A percentile compares a stretch with the other conserved stretches of the same genome.
Conservation (phyloP, 345 rosid genomes). For the Toxicodendron radicans region DNA sequence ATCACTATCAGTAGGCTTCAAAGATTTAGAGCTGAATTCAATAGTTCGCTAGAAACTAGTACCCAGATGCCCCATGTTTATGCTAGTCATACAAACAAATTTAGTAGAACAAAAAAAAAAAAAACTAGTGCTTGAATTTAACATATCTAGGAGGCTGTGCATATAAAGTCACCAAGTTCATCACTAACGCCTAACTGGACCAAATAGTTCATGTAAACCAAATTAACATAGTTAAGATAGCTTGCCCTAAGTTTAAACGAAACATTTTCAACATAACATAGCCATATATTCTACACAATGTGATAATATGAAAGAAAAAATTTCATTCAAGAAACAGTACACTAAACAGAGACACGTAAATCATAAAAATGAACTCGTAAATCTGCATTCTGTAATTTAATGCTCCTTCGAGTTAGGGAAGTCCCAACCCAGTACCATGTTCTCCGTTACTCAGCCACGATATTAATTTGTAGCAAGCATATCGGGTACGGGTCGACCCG, state of each 20-base stretch:
- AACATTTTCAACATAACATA: not conserved
- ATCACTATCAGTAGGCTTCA: not conserved
- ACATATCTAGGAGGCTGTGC: not conserved
- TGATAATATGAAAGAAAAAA: not conserved
- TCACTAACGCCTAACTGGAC: not conserved
- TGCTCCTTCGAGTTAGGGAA: not conserved
- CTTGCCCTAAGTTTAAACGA: not conserved
- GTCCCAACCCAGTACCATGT: not conserved
- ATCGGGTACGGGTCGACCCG: constrained; percentile 18
- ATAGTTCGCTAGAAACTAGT: not conserved
- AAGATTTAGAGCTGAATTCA: not conserved
- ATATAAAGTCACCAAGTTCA: not conserved
- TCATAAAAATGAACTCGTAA: no score
- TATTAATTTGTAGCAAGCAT: not conserved
- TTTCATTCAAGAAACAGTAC: not conserved
- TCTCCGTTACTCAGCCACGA: not conserved
- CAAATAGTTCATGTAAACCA: not conserved
- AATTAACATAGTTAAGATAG: not conserved
- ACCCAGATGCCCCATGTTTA: not conserved
- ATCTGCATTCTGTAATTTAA: no score
- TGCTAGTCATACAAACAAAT: not conserved
- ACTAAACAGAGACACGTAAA: not conserved
- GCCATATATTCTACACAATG: not conserved
- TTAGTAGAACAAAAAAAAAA: not conserved
- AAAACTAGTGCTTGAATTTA: not conserved